Percentiles rank a stretch among this genome's conserved stretches.
Evolutionary conservation across 179 eudicot species (phyloP).

Genomic region (Patellifolia procumbens): DNA sequence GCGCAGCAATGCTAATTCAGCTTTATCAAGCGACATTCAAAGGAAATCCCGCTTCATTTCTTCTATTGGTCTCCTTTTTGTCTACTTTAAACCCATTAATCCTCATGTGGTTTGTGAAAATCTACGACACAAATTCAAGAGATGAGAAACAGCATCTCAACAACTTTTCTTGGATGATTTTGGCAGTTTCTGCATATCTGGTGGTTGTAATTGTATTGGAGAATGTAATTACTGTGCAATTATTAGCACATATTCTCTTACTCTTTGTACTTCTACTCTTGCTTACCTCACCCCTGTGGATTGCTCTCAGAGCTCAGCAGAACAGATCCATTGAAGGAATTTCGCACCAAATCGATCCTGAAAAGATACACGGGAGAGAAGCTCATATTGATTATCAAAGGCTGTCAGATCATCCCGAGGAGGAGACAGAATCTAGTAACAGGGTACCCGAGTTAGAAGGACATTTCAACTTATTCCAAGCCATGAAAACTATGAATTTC

Average conservation of each 20-base stretch:
- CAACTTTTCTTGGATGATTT: constrained; percentile 51
- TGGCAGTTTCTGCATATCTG: constrained; percentile 56
- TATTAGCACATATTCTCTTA: constrained; percentile 41
- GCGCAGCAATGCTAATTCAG: constrained; percentile 79
- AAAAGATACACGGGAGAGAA: constrained; percentile 23
- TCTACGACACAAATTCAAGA: constrained; percentile 31
- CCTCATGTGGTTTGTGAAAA: constrained; percentile 68
- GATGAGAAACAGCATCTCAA: constrained; percentile 59
- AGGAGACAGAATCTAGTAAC: constrained; percentile 17
- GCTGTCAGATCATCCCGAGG: constrained; percentile 32
- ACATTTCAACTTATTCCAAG: constrained; percentile 61
- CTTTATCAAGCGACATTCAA: constrained; percentile 56
- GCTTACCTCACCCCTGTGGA: constrained; percentile 53
- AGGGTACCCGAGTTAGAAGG: constrained; percentile 25
- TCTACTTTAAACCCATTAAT: constrained; percentile 55
- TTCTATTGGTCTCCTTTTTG: constrained; percentile 65
- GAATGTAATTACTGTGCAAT: constrained; percentile 45
- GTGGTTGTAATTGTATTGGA: constrained; percentile 56
- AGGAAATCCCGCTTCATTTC: constrained; percentile 55
- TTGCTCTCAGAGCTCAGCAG: constrained; percentile 47
- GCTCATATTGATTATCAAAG: constrained; percentile 29
- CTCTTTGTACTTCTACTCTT: constrained; percentile 45
- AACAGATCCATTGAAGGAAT: constrained; percentile 20
- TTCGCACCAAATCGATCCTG: constrained; percentile 28
- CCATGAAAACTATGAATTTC: constrained; percentile 62